A percentile compares a stretch with the other conserved stretches of the same genome.
phyloP scores from a whole-genome alignment of 2,329 filamentous ascomycete genomes.

The Mycosphaerella arachidis region DNA sequence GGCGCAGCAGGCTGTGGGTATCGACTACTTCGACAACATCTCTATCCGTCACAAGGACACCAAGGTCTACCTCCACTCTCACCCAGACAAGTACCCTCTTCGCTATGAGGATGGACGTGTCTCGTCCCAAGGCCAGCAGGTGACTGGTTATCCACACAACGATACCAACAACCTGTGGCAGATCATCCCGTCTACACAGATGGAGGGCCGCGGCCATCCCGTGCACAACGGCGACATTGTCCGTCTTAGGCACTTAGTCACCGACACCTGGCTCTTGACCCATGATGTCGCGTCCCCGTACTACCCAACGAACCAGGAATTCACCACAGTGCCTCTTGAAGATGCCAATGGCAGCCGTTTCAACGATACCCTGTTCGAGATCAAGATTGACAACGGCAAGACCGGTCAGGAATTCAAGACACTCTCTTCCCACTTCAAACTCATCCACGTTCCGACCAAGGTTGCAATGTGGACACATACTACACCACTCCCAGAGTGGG shows the following conservation, averaged over 20 bases:
- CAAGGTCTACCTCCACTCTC: constrained; percentile 92
- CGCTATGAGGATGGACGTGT: constrained; percentile 96
- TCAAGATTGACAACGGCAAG: constrained; percentile 85
- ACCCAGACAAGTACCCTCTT: constrained; percentile 81
- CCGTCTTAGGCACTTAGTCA: constrained; percentile 79
- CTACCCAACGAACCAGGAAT: constrained; percentile 97
- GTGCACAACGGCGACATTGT: constrained; percentile 83
- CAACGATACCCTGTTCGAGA: constrained; percentile 90
- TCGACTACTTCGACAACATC: constrained; percentile 87
- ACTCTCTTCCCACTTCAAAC: constrained; percentile 88
- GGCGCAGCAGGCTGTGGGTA: constrained; percentile 76
- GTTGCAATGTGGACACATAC: constrained; percentile 99
- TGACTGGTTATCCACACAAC: constrained; percentile 96
- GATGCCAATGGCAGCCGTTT: constrained; percentile 68
- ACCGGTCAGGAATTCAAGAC: constrained; percentile 78
- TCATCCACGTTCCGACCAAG: constrained; percentile 89
- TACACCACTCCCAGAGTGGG: constrained; percentile 94
- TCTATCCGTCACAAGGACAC: constrained; percentile 95
- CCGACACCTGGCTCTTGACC: constrained; percentile 79
- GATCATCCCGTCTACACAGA: constrained; percentile 63
- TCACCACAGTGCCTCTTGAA: constrained; percentile 73
- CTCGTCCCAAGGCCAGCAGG: constrained; percentile 93
- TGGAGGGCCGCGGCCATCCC: constrained; percentile 55
- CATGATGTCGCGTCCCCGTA: constrained; percentile 97
- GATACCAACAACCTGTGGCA: constrained; percentile 99